Percentiles rank a stretch among this genome's conserved stretches.
Evolutionary conservation across 805 yeast genomes (phyloP).

Genomic region (Starmerella bacillaris): DNA sequence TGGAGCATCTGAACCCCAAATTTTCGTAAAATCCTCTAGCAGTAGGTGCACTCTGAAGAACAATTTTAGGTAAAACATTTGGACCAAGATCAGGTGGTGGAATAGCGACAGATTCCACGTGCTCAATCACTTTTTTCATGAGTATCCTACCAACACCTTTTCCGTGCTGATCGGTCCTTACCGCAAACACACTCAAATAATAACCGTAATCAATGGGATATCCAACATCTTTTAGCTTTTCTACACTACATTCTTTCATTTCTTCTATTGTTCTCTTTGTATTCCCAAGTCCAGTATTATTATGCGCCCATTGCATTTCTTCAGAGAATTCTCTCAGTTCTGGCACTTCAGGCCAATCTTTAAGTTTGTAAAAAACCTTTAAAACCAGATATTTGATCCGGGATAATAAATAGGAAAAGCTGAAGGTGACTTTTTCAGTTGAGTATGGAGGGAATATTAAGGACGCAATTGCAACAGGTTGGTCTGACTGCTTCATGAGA

Average conservation of each 20-base stretch:
- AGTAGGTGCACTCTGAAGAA: neutral
- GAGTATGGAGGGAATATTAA: neutral
- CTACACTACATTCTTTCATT: neutral
- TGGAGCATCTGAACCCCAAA: neutral
- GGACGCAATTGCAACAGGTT: neutral
- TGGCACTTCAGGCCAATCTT: neutral
- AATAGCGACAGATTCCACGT: neutral
- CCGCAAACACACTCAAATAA: neutral
- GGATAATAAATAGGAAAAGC: neutral
- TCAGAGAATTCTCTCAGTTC: neutral
- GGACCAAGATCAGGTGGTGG: neutral
- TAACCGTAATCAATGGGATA: neutral
- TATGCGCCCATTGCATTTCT: neutral
- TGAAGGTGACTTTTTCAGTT: neutral
- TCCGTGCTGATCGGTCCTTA: neutral
- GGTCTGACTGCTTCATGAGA: neutral
- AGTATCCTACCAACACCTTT: neutral
- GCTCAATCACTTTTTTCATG: neutral
- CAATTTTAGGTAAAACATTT: neutral
- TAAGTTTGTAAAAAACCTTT: neutral
- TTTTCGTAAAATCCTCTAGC: neutral
- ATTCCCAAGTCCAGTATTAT: neutral
- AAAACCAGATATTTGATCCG: neutral
- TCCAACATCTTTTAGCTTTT: neutral
- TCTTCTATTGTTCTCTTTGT: neutral